These are phyloP conservation scores for Elsinoe ampelina DNA, from an alignment of 2,329 filamentous ascomycete species.

Conservation along the genomic window DNA sequence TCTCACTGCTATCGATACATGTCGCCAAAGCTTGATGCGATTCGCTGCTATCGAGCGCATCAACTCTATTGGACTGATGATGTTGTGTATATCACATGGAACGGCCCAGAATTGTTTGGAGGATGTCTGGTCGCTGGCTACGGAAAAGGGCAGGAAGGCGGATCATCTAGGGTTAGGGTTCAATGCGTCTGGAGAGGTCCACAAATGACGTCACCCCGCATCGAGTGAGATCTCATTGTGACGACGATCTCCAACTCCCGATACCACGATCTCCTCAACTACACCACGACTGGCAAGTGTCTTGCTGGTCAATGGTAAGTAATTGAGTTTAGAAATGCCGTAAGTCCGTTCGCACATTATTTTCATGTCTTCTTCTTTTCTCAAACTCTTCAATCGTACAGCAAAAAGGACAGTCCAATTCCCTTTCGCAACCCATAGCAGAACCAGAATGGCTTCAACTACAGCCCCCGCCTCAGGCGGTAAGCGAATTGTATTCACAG, in stretches of 20 bases:
- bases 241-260: constrained; percentile 8
- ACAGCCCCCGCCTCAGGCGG: constrained; percentile 17
- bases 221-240: constrained; percentile 7
- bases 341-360: not conserved
- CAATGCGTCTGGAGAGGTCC: not conserved
- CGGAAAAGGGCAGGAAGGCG: not conserved
- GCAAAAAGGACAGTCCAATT: not conserved
- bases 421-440: not conserved
- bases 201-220: constrained; percentile 6
- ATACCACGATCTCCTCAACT: constrained; percentile 9
- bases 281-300: constrained; percentile 8
- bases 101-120: not conserved
- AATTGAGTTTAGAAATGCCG: not conserved
- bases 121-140: not conserved
- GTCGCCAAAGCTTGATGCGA: constrained; percentile 9
- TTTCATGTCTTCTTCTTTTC: constrained; percentile 5
- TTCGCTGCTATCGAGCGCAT: constrained; percentile 10
- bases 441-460: not conserved
- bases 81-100: not conserved
- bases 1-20: constrained; percentile 2
- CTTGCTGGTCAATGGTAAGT: constrained; percentile 1
- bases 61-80: not conserved
- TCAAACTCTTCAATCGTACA: not conserved
- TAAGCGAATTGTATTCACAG: constrained; percentile 44
- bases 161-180: not conserved